Evolutionary conservation across 1,139 yeast genomes (phyloP), one percentile per base, ranked within the genome.

Genomic region (Scheffersomyces insectosa): DNA sequence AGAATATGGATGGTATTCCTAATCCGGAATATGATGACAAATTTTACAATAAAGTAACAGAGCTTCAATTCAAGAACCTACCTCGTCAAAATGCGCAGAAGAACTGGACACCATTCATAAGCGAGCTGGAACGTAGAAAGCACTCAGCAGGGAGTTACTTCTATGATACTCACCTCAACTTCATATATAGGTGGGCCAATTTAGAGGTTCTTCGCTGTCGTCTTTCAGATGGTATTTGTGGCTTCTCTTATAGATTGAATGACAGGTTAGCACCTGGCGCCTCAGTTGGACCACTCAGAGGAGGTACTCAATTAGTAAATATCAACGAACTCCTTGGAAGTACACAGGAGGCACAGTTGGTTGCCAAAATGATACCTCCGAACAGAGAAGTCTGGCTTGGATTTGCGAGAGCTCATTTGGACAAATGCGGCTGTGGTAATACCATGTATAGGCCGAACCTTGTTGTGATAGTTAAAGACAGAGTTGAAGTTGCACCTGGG

Each of bases 81-180:
- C 53, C 55, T 11, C 52, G 69, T 20, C 55, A 54, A 13, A 49
- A 47, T 10, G 59, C 51, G 28, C 75, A 72, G 47, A 73, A 73
- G 51, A 73, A 73, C 49, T 73, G 79, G 79, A 69, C 76, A 2
- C 78, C 79, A 0, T 60, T 72, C 44, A 46, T 68, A 12, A 64
- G 66, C 46, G 52, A 54, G 16, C 37, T 37, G 2, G 60, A 57
- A 25, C 57, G 71, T 40, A 31, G 23, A 12, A 31, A 15, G 11
- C 34, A 31, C 2, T 31, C 34, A 14, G 15, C 34, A 14, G 41
- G 43, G 8, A 42, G 42, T 14, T 41, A 49, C 38, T 58, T 57
- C 20, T 59, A 54, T 47, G 77, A 72, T 49, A 56, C 56, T 33
- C 47, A 49, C 32, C 43, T 73, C 14, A 55, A 65, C 46, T 60